Evolutionary conservation across 2,329 filamentous ascomycete species (phyloP).

Genomic region (Ceratocystis variospora): DNA sequence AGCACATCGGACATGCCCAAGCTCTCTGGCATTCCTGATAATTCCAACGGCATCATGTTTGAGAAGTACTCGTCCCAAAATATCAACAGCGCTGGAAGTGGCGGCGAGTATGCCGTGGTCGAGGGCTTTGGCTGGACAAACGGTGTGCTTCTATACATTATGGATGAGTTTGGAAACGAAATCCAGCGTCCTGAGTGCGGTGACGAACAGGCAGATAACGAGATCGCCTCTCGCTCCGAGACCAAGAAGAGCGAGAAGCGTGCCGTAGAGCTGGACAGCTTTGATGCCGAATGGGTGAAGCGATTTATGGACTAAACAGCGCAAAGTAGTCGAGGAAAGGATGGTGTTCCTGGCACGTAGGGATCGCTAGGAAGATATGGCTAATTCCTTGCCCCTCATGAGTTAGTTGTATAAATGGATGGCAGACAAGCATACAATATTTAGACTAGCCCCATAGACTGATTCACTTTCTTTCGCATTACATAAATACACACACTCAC

Average conservation of each 20-base stretch:
- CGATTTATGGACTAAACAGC: slow-evolving; percentile 28
- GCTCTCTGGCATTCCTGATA: slow-evolving; percentile 32
- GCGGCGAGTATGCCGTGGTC: slow-evolving; percentile 56
- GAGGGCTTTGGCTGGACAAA: slow-evolving; percentile 61
- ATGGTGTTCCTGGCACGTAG: no score
- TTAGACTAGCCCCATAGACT: background rate
- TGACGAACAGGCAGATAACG: slow-evolving; percentile 29
- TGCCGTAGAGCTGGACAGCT: slow-evolving; percentile 35
- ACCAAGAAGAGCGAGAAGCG: slow-evolving; percentile 22
- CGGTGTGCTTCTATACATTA: slow-evolving; percentile 52
- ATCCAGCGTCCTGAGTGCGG: slow-evolving; percentile 44
- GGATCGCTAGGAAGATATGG: no score
- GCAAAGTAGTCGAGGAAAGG: no score
- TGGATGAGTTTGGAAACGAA: slow-evolving; percentile 45
- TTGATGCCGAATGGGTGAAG: slow-evolving; percentile 36
- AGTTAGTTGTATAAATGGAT: background rate
- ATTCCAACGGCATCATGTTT: slow-evolving; percentile 48
- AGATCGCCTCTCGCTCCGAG: background rate
- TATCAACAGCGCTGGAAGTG: slow-evolving; percentile 47
- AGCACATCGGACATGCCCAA: slow-evolving; percentile 39
- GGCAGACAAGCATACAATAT: background rate
- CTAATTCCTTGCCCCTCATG: no score
- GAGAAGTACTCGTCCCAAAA: slow-evolving; percentile 53
- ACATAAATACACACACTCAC: background rate
- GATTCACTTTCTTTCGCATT: background rate